Percentiles rank a stretch among this genome's conserved stretches.
phyloP scores from a whole-genome alignment of 192 early-diverging fungal genomes.

The Backusella circina region DNA sequence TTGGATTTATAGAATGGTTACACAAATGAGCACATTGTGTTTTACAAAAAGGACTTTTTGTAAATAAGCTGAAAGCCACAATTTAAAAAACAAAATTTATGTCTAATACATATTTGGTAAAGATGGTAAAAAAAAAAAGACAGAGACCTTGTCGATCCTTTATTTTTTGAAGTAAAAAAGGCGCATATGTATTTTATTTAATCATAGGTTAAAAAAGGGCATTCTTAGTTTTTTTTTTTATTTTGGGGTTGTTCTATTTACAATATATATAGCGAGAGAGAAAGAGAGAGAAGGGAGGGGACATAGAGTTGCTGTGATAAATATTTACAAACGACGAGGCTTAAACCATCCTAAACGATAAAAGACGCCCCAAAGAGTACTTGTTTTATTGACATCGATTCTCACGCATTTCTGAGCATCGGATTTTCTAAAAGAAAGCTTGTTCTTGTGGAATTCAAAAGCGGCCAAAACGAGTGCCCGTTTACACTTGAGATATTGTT shows the following conservation, averaged over 20 bases:
- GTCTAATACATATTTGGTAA: background rate
- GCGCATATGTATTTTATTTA: too few relatives aligned
- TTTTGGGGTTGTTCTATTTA: background rate
- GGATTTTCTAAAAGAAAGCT: conserved; percentile 73
- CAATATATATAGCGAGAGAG: background rate
- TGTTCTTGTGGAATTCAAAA: conserved; percentile 30
- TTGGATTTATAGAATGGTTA: background rate
- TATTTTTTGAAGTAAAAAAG: background rate
- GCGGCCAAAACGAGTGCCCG: conserved; percentile 69
- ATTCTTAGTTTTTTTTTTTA: background rate
- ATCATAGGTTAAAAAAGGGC: too few relatives aligned
- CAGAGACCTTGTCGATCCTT: background rate
- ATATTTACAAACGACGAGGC: background rate
- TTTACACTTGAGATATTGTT: conserved; percentile 83
- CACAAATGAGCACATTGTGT: background rate
- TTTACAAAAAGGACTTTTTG: background rate
- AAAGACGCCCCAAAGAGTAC: conserved; percentile 87
- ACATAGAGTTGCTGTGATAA: background rate
- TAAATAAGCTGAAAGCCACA: background rate
- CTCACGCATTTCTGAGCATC: conserved; percentile 88
- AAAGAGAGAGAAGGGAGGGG: background rate
- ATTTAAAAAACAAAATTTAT: background rate
- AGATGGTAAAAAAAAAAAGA: background rate
- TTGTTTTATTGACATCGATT: conserved; percentile 94
- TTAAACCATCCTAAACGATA: conserved; percentile 79